Conservation (phyloP, 768 basidiomycete species). For the Termitomyces sp. region DNA sequence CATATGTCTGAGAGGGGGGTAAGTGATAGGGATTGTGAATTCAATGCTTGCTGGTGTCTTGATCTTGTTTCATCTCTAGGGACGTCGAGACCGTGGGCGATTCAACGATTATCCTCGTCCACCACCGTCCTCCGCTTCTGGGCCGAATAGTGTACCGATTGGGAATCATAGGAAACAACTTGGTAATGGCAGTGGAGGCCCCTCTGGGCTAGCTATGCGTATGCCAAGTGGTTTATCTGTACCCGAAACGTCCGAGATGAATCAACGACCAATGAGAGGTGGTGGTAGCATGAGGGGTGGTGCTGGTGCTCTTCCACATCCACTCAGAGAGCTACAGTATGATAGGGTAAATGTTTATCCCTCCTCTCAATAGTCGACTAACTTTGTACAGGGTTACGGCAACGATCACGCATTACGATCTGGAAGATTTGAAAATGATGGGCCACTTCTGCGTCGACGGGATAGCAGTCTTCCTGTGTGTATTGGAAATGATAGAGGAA, state of each 20-base stretch:
- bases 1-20: conserved; percentile 10
- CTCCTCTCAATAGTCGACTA: not conserved
- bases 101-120: conserved; percentile 17
- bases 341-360: conserved; percentile 18
- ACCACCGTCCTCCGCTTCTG: conserved; percentile 21
- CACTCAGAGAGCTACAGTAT: conserved; percentile 19
- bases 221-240: not conserved
- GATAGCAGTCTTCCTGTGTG: conserved; percentile 16
- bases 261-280: conserved; percentile 2
- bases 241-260: not conserved
- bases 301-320: conserved; percentile 3
- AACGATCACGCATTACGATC: conserved; percentile 10
- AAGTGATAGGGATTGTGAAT: not conserved
- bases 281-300: conserved; percentile 12
- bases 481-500: not conserved
- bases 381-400: conserved; percentile 6
- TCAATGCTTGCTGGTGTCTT: not conserved
- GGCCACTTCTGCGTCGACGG: conserved; percentile 3
- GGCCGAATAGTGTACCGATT: conserved; percentile 37
- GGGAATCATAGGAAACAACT: conserved; percentile 21
- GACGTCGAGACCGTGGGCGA: conserved; percentile 25
- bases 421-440: conserved; percentile 8
- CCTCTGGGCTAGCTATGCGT: conserved; percentile 6
- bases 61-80: conserved; percentile 1
- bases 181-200: conserved; percentile 5